Base-by-base conservation (phyloP, 2,329 filamentous ascomycete species). In the Apiospora aurea region DNA sequence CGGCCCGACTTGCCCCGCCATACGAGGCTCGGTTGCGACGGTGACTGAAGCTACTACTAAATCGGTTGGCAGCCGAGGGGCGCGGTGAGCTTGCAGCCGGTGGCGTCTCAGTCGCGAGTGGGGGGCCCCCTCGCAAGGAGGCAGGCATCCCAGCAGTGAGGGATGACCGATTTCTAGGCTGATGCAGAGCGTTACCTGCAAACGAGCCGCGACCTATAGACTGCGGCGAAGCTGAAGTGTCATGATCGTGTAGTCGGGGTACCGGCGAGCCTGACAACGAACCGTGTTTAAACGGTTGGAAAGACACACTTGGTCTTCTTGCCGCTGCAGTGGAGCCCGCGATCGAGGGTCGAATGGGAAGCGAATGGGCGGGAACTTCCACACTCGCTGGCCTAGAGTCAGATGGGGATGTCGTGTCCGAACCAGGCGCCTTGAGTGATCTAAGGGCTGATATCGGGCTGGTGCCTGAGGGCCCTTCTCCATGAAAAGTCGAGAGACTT, bases 251-350 rank as follows among this genome's bases (percentile, higher is more conserved):
- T 8, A 84, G 80, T 43, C 87, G 84, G 41, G 84, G 84, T n/a
- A 87, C 80, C 0, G 95, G 96, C 5, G 95, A 98, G 4, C 93
- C 94, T 2, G 95, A 97, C n/a, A 98, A 86, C 1, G 96, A 97
- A 14, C 96, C 96, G 18, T 95, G 94, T 82, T 99, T 99, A 85
- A 99, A 99, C 0, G 96, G 95, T 77, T 97, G 94, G 78, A 98
- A 97, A 0, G 94, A 97, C 29, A 97, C 90, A 0, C 94, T 98
- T 8, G 93, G 92, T 70, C 94, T 90, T 76, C 95, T 89, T 70
- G 87, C 87, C 67, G 88, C 78, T 29, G 84, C 85, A 61, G 93
- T 90, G 53, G 84, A 82, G 18, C 82, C 83, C 69, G 85, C 85
- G 53, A 85, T 73, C 1, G 81, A 82, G 38, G 83, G 80, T 69